Base-by-base conservation (phyloP, 768 basidiomycete genomes). In the Tephrocybe sp. region DNA sequence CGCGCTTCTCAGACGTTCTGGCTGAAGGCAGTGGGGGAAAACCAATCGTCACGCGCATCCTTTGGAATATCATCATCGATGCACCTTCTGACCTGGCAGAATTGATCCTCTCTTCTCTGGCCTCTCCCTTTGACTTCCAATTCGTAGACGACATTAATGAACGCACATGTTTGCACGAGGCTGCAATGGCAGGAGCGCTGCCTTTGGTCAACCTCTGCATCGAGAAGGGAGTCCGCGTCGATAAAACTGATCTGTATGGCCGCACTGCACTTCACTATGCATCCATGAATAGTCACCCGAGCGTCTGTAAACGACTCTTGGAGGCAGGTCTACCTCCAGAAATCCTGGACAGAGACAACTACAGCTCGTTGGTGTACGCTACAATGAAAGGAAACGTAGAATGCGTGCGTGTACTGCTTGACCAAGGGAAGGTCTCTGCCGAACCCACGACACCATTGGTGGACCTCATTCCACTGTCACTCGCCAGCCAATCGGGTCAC, bases 101-200 rank as follows among this genome's bases (percentile, higher is more conserved):
- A 60, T 69, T 91, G 42, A 87, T 93, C 39, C 70, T 94, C 23
- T 70, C 82, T 25, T 81, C 86, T 13, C 68, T 87, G 16, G 73
- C 75, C 21, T 71, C 69, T 12, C 83, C 86, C 0, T 91, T 97
- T 63, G 91, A 97, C 66, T 98, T 92, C 64, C 75, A 77, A 40
- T 97, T 92, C 62, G 77, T 97, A 40, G 97, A 98, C 63, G 94
- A 97, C 58, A 99, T 99, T 73, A 98, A 97, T 64, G 91, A 88
- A 34, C 82, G 97, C 29, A 94, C 89, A 3, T 92, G 91, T 56
- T 78, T 98, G 18, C 97, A 98, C 61, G 91, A 94, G 64, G 91
- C 94, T 2, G 87, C 94, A 13, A 91, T 93, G 42, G 83, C 86
- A 11, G 95, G 97, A 2, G 76, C 81, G 11, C 68, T 84, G 18